Evolutionary conservation across 768 basidiomycete genomes (phyloP), one percentile per base, ranked within the genome.

Genomic region (Tylopilus cervinicoccineus): DNA sequence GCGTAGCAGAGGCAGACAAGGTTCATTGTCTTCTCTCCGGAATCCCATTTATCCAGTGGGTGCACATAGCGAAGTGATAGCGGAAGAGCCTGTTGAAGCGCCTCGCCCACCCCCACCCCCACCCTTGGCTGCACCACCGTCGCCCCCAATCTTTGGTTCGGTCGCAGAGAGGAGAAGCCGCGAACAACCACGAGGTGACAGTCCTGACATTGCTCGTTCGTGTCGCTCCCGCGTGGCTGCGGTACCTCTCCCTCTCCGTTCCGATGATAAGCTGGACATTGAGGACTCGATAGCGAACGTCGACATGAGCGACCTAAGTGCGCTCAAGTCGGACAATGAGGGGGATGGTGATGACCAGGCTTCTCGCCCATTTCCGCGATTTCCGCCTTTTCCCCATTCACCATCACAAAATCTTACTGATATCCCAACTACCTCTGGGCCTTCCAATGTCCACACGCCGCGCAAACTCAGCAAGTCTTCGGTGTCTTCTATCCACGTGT

Each of bases 281-380:
- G 59, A 65, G 22, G 65, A 66, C 33, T 65, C 61, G 33, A 59
- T 66, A 43, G 56, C 64, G 6, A 51, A 51, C 26, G 54, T 67
- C 12, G 64, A 66, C 36, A 66, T 65, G 53, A 67, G 65, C 55
- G 65, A 66, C 41, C 51, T 66, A 42, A 66, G 38, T 31, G 58
- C 65, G 51, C 52, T 65, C 38, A 67, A 56, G 38, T 59, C 51
- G 23, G 64, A 65, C 32, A 49, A 63, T 23, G 64, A 66, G 12
- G 54, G 55, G 4, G 65, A 65, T 24, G 55, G 29, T 4, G 63
- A 65, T 4, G 56, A 61, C 22, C 53, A 48, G 16, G 33, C 49
- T 60, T 56, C 62, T 53, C 49, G 26, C 43, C 38, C 47, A 60
- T 67, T 60, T 59, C 63, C 61, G 55, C 53, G 34, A 55, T 59